Conservation (phyloP, 768 basidiomycete genomes). For the Floccularia luteovirens region DNA sequence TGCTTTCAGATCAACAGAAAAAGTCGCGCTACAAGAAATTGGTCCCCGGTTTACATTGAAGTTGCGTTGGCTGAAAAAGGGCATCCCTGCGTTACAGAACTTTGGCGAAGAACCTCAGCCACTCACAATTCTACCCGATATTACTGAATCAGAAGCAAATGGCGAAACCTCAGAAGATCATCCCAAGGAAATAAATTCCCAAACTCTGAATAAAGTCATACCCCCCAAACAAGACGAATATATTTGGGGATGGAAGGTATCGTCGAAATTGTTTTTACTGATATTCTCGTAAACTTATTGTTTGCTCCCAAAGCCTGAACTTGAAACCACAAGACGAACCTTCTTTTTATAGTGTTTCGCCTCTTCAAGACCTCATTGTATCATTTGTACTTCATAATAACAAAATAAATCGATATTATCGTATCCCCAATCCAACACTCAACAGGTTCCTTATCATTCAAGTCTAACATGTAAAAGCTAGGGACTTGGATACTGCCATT, state of each 20-base stretch:
- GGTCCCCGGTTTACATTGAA: slow-evolving; percentile 97
- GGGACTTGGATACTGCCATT: too few species aligned
- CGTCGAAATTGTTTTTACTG: slow-evolving; percentile 16
- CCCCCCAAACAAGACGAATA: slow-evolving; percentile 72
- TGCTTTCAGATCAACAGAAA: slow-evolving; percentile 86
- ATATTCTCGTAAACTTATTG: neutral
- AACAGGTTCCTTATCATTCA: too few species aligned
- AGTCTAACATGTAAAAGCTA: too few species aligned
- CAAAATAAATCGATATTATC: too few species aligned
- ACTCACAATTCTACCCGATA: slow-evolving; percentile 43
- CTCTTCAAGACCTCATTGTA: too few species aligned
- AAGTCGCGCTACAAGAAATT: slow-evolving; percentile 92
- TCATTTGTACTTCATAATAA: too few species aligned
- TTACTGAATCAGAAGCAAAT: slow-evolving; percentile 19
- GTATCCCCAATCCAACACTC: too few species aligned
- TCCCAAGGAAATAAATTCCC: slow-evolving; percentile 11
- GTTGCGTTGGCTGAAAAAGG: slow-evolving; percentile 81
- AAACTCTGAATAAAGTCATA: slow-evolving; percentile 23
- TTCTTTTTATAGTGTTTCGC: slow-evolving; percentile 85
- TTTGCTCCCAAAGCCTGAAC: slow-evolving; percentile 58
- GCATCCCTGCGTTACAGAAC: slow-evolving; percentile 73
- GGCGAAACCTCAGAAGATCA: slow-evolving; percentile 17
- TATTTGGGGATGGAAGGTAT: slow-evolving; percentile 88
- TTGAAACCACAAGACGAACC: slow-evolving; percentile 84
- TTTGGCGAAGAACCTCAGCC: slow-evolving; percentile 56